These are phyloP conservation scores for Rubus idaeus DNA, from an alignment of 306 rosid genomes.

Conservation along the genomic window DNA sequence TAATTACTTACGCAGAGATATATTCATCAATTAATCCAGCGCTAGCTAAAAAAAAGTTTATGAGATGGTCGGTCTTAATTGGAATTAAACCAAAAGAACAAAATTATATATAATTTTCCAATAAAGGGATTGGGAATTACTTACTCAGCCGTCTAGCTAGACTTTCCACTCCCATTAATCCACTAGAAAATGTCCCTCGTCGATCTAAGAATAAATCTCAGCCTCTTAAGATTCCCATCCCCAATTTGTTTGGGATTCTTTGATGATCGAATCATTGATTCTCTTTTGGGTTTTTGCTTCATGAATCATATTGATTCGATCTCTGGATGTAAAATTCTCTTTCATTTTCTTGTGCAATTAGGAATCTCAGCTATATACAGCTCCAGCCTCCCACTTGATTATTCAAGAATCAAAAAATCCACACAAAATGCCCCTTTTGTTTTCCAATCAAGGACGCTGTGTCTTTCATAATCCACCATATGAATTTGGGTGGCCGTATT, in stretches of 20 bases:
- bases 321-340: background rate
- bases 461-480: background rate
- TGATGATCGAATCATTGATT: slow-evolving; percentile 1
- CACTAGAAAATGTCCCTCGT: background rate
- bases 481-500: background rate
- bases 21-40: background rate
- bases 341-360: background rate
- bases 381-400: background rate
- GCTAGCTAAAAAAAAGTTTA: background rate
- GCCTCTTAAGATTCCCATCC: background rate
- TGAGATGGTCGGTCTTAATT: background rate
- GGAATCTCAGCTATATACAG: background rate
- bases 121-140: background rate
- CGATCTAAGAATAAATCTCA: background rate
- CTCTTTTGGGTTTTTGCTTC: slow-evolving; percentile 12
- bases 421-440: background rate
- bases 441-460: background rate
- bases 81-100: too few species aligned
- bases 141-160: background rate
- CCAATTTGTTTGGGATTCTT: background rate
- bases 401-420: background rate
- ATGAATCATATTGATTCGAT: slow-evolving; percentile 6
- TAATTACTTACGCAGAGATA: background rate
- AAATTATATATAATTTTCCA: too few species aligned
- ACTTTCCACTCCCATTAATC: background rate